phyloP scores from a whole-genome alignment of 1,284 basidiomycete genomes.

The Leucoagaricus sp. region DNA sequence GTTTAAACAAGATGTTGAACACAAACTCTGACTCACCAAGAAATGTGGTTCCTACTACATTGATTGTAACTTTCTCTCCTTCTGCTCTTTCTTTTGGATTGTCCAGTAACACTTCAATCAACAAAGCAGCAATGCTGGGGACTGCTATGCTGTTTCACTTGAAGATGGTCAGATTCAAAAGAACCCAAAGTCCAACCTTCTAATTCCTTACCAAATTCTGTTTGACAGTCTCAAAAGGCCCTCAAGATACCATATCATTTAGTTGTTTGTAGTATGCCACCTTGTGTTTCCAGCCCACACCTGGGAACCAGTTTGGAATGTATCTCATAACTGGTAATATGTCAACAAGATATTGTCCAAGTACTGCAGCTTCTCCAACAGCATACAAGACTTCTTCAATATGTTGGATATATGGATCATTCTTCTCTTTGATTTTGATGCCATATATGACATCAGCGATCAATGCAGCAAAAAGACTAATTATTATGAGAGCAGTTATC shows the following conservation, averaged over 20 bases:
- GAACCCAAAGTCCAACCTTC: background rate
- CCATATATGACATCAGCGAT: slow-evolving; percentile 15
- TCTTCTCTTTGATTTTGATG: slow-evolving; percentile 9
- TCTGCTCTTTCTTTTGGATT: background rate
- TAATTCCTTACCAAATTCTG: background rate
- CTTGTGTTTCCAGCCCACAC: slow-evolving; percentile 17
- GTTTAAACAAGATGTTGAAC: no score
- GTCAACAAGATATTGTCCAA: slow-evolving; percentile 24
- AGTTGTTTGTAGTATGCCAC: background rate
- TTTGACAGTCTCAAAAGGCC: background rate
- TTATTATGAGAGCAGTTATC: background rate
- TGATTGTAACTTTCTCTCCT: slow-evolving; percentile 1
- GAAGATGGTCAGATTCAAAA: background rate
- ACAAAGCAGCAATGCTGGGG: background rate
- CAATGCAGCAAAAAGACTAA: slow-evolving; percentile 9
- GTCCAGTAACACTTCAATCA: slow-evolving; percentile 13
- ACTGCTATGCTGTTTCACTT: slow-evolving; percentile 1
- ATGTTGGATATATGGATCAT: slow-evolving; percentile 4
- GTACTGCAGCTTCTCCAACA: slow-evolving; percentile 18
- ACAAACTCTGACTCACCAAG: slow-evolving; percentile 3
- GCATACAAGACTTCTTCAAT: slow-evolving; percentile 14
- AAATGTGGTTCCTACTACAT: slow-evolving; percentile 10
- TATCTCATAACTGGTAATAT: slow-evolving; percentile 22
- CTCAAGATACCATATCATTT: background rate
- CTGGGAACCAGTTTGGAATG: slow-evolving; percentile 25